Conservation (phyloP, 176 grass and related monocot species). For the Triticum turgidum region DNA sequence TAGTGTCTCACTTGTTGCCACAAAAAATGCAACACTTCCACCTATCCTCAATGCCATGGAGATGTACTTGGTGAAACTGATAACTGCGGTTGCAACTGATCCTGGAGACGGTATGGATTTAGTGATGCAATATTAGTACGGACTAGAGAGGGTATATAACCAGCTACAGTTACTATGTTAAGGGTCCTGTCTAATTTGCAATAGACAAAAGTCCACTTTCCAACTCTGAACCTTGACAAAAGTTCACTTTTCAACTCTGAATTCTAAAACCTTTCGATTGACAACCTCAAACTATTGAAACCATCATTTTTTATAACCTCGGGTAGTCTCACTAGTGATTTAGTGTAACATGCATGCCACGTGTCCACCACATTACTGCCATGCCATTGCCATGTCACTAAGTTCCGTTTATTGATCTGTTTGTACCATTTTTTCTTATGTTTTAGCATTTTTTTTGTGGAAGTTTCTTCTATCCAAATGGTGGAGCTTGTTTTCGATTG, state of each 20-base stretch:
- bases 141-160: background rate
- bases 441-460: background rate
- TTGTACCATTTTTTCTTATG: background rate
- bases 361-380: background rate
- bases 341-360: background rate
- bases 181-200: background rate
- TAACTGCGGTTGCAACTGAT: conserved; percentile 30
- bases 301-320: background rate
- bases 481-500: background rate
- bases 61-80: conserved; percentile 33
- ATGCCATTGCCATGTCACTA: background rate
- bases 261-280: background rate
- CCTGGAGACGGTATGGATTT: conserved; percentile 47
- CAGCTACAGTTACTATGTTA: background rate
- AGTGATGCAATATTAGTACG: conserved; percentile 6
- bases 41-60: conserved; percentile 67
- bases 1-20: conserved; percentile 32
- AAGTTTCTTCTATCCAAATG: background rate
- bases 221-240: background rate
- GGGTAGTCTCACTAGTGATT: background rate
- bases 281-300: background rate
- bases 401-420: background rate
- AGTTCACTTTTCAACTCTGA: background rate
- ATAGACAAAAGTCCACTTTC: background rate
- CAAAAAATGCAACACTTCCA: conserved; percentile 44